A percentile compares a stretch with the other conserved stretches of the same genome.
Evolutionary conservation across 192 early-diverging fungal species (phyloP).

Genomic region (Pecoramyces ruminantium): DNA sequence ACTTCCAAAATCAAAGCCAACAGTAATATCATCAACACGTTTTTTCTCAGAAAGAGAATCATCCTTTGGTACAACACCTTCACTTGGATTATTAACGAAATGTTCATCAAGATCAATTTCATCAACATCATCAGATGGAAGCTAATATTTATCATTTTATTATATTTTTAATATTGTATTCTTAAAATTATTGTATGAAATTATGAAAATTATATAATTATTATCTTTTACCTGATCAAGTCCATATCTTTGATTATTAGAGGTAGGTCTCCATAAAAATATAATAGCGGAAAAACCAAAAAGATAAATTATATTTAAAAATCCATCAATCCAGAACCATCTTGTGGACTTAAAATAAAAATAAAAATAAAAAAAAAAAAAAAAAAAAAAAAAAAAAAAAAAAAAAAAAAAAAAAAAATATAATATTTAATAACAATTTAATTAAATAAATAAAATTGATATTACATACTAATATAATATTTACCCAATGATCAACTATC

Average conservation of each 20-base stretch:
- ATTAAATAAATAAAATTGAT: too few relatives aligned
- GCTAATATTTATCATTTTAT: conserved; percentile 10
- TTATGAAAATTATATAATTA: not conserved
- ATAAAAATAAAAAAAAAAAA: too few relatives aligned
- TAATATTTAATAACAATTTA: too few relatives aligned
- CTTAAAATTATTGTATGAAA: too few relatives aligned
- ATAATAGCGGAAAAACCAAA: conserved; percentile 59
- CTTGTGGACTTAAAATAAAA: not conserved
- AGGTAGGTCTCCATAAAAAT: conserved; percentile 81
- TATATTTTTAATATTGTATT: too few relatives aligned
- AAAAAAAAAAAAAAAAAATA: too few relatives aligned
- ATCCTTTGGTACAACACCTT: conserved; percentile 5
- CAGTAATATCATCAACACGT: not conserved
- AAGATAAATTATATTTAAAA: conserved; percentile 70
- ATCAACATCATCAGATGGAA: conserved; percentile 55
- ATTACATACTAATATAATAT: not conserved
- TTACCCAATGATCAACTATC: conserved; percentile 74
- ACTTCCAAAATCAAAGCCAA: not conserved
- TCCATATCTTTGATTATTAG: conserved; percentile 78
- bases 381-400: too few relatives aligned
- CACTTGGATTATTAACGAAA: conserved; percentile 17
- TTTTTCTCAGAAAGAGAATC: not conserved
- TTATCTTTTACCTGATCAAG: conserved; percentile 26
- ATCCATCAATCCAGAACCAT: not conserved
- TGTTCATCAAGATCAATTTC: conserved; percentile 46